These are phyloP conservation scores for Aulographum hederae DNA, from an alignment of 2,329 filamentous ascomycete genomes.

Conservation along the genomic window DNA sequence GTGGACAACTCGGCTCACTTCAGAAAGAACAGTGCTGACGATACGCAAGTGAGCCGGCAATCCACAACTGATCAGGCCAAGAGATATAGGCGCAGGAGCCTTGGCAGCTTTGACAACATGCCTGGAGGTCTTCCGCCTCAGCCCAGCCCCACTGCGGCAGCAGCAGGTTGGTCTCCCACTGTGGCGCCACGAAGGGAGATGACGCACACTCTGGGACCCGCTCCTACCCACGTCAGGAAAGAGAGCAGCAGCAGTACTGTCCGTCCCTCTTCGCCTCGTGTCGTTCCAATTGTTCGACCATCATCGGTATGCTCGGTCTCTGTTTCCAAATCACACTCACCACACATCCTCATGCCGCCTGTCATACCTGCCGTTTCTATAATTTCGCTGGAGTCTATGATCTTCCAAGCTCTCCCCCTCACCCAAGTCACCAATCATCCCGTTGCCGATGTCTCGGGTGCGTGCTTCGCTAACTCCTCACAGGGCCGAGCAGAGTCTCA, in stretches of 20 bases:
- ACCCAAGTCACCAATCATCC: no score
- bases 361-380: no score
- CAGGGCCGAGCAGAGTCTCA: no score
- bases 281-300: neutral
- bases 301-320: no score
- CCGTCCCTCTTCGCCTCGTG: no score
- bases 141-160: constrained; percentile 4
- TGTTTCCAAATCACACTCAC: no score
- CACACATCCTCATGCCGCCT: no score
- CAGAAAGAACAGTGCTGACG: constrained; percentile 60
- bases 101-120: constrained; percentile 41
- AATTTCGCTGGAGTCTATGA: no score
- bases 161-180: constrained; percentile 5
- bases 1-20: no score
- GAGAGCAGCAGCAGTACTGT: neutral
- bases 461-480: no score
- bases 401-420: no score
- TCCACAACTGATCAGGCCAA: constrained; percentile 48
- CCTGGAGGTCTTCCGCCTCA: neutral
- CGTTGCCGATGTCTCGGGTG: no score
- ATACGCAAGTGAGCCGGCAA: constrained; percentile 35
- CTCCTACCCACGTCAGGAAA: neutral
- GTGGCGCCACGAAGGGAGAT: constrained; percentile 4
- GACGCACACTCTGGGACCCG: neutral
- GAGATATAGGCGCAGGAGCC: constrained; percentile 64